Percentiles rank a stretch among this genome's conserved stretches.
Evolutionary conservation across 495 filamentous ascomycete species (phyloP).

Genomic region (Aspergillus cristatus): DNA sequence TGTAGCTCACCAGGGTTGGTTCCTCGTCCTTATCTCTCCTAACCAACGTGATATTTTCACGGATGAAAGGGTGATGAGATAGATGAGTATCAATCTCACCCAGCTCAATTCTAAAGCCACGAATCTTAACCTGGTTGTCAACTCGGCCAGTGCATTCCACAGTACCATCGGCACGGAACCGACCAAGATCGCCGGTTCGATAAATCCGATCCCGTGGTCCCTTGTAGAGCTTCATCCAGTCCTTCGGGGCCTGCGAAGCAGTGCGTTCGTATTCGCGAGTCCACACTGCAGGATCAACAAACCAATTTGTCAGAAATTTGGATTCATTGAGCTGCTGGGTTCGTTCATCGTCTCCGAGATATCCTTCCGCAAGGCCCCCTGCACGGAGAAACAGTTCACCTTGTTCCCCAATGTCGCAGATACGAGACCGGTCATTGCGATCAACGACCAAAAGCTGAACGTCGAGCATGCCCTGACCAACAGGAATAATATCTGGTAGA

Average conservation of each 20-base stretch:
- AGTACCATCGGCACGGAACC: constrained; percentile 64
- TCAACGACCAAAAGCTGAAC: constrained; percentile 91
- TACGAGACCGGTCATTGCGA: constrained; percentile 56
- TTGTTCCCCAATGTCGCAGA: constrained; percentile 73
- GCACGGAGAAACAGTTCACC: constrained; percentile 88
- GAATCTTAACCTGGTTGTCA: constrained; percentile 91
- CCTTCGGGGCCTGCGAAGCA: constrained; percentile 26
- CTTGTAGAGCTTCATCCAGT: constrained; percentile 72
- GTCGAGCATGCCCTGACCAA: constrained; percentile 82
- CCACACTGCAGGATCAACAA: constrained; percentile 70
- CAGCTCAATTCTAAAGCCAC: constrained; percentile 91
- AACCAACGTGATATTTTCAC: constrained; percentile 83
- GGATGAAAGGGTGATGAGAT: constrained; percentile 64
- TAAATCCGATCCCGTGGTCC: constrained; percentile 86
- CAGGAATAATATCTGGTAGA: constrained; percentile 74
- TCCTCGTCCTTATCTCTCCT: constrained; percentile 86
- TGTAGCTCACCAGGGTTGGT: constrained; percentile 78
- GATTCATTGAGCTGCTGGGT: constrained; percentile 60
- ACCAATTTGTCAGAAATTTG: constrained; percentile 90
- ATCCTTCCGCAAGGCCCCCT: constrained; percentile 82
- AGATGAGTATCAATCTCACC: constrained; percentile 88
- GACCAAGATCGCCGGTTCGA: constrained; percentile 70
- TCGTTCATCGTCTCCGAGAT: constrained; percentile 60
- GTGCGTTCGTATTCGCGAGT: constrained; percentile 48
- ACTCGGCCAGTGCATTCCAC: constrained; percentile 69